Conservation (phyloP, 2,329 filamentous ascomycete genomes). For the Curvularia verruculosa region DNA sequence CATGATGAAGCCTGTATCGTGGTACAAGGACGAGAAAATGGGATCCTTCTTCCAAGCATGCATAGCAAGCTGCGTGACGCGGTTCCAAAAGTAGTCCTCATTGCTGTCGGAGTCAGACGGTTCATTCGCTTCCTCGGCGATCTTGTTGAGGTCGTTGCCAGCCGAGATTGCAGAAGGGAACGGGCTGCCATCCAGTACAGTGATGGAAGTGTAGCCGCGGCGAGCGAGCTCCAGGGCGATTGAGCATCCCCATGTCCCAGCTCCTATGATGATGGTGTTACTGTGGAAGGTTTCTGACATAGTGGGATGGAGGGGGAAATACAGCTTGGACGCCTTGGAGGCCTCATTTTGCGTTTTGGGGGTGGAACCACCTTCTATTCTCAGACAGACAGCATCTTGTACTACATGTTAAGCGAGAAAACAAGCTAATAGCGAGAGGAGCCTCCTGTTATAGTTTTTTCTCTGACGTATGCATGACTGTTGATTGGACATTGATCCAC, state of each 20-base stretch:
- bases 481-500: no score
- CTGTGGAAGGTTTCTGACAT: conserved; percentile 10
- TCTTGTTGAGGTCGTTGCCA: conserved; percentile 58
- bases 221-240: conserved; percentile 58
- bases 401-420: neutral
- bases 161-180: conserved; percentile 55
- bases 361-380: conserved; percentile 11
- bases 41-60: conserved; percentile 54
- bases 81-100: conserved; percentile 46
- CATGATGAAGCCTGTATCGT: conserved; percentile 56
- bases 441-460: neutral
- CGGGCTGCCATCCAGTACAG: conserved; percentile 52
- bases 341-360: conserved; percentile 9
- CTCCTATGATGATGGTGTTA: conserved; percentile 54
- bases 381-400: conserved; percentile 2
- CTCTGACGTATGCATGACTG: neutral
- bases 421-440: neutral
- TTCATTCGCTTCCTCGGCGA: conserved; percentile 47
- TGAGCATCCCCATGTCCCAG: conserved; percentile 58
- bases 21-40: conserved; percentile 53
- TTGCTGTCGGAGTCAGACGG: conserved; percentile 34
- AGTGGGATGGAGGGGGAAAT: neutral
- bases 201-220: conserved; percentile 55
- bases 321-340: neutral
- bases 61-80: conserved; percentile 45